These are phyloP conservation scores for Colletotrichum sp. DNA, from an alignment of 2,329 filamentous ascomycete species.

Conservation along the genomic window DNA sequence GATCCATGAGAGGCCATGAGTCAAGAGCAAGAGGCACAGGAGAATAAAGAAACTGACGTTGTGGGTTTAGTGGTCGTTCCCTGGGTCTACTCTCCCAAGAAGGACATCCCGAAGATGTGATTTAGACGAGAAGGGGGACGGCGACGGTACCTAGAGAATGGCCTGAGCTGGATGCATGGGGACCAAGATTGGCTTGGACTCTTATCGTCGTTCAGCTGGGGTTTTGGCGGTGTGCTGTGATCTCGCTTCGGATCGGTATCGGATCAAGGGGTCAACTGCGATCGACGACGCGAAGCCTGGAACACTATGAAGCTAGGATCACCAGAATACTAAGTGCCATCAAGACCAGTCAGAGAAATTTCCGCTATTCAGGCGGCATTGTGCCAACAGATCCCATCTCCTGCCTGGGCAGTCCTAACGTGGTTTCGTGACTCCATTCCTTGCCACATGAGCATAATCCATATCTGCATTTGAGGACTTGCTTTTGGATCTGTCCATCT, in stretches of 20 bases:
- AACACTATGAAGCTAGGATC: neutral
- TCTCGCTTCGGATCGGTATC: neutral
- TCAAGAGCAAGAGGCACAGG: neutral
- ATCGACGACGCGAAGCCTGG: neutral
- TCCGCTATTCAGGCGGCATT: neutral
- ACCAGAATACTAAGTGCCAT: neutral
- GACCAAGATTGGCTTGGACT: neutral
- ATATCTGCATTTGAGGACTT: neutral
- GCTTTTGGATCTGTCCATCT: neutral
- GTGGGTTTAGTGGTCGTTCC: neutral
- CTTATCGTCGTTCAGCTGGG: neutral
- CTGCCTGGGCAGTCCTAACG: neutral
- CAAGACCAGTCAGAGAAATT: neutral
- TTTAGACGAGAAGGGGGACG: neutral
- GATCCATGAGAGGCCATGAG: neutral
- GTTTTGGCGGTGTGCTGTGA: neutral
- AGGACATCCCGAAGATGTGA: neutral
- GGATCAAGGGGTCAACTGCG: neutral
- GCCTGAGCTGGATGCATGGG: accelerated
- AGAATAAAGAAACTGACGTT: neutral
- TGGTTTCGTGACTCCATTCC: neutral
- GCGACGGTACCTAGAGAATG: neutral
- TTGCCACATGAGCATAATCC: neutral
- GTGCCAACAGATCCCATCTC: neutral
- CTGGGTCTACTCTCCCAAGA: neutral